phyloP scores from a whole-genome alignment of 2,329 filamentous ascomycete genomes.

The Aspergillus hiratsukae region DNA sequence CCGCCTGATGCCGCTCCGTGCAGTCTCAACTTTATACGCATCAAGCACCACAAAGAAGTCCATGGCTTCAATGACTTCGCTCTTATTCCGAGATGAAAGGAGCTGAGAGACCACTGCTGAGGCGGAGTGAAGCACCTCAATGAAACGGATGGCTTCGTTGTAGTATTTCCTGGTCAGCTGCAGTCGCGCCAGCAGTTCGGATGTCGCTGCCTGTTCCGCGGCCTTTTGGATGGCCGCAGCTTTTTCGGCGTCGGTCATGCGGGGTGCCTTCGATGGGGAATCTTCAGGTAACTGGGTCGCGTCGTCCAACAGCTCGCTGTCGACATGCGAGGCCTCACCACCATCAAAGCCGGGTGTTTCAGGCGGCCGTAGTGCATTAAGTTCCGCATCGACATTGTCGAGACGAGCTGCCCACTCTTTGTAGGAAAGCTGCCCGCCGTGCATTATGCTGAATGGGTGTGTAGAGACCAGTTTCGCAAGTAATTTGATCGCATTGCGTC shows the following conservation, averaged over 20 bases:
- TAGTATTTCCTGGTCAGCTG: slow-evolving; percentile 88
- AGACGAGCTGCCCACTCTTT: slow-evolving; percentile 82
- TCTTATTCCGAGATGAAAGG: slow-evolving; percentile 92
- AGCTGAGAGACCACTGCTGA: slow-evolving; percentile 80
- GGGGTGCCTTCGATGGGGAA: slow-evolving; percentile 60
- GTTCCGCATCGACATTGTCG: slow-evolving; percentile 75
- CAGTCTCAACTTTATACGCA: slow-evolving; percentile 92
- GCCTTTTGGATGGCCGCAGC: slow-evolving; percentile 70
- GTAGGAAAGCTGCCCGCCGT: slow-evolving; percentile 77
- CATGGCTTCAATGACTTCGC: slow-evolving; percentile 97
- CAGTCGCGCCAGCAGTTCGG: slow-evolving; percentile 81
- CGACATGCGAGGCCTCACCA: slow-evolving; percentile 64
- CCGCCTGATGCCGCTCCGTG: slow-evolving; percentile 83
- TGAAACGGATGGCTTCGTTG: slow-evolving; percentile 87
- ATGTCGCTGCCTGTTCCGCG: slow-evolving; percentile 80
- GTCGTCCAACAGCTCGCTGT: slow-evolving; percentile 77
- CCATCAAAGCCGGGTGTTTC: slow-evolving; percentile 69
- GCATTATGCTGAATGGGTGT: slow-evolving; percentile 88
- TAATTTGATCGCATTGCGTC: slow-evolving; percentile 90
- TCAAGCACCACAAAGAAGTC: slow-evolving; percentile 96
- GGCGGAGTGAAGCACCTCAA: slow-evolving; percentile 81
- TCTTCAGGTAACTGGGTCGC: slow-evolving; percentile 70
- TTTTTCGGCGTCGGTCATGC: slow-evolving; percentile 76
- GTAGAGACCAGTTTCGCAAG: slow-evolving; percentile 84
- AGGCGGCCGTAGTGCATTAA: slow-evolving; percentile 73